Percentiles rank a stretch among this genome's conserved stretches.
Conservation (phyloP, 306 rosid genomes). For the Cajanus cajan region DNA sequence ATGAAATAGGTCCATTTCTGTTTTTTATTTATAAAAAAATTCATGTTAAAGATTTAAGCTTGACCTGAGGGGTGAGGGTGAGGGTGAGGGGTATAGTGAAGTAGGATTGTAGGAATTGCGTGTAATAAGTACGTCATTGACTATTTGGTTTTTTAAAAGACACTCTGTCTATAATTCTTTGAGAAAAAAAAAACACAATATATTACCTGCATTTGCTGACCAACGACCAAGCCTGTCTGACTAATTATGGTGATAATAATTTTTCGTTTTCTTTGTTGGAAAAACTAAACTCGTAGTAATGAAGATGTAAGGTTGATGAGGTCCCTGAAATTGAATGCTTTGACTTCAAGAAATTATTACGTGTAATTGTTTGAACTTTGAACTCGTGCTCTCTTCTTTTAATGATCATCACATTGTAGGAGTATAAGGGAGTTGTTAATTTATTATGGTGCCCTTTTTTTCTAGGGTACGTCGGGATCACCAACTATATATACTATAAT, state of each 20-base stretch:
- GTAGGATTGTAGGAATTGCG: not conserved
- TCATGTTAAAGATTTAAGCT: not conserved
- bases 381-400: constrained; percentile 18
- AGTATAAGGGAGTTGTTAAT: not conserved
- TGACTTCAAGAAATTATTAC: constrained; percentile 9
- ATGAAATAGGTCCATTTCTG: constrained; percentile 21
- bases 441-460: constrained; percentile 9
- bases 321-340: constrained; percentile 26
- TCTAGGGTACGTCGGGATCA: not conserved
- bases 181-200: constrained; percentile 28
- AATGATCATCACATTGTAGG: not conserved
- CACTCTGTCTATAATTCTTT: constrained; percentile 13
- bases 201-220: constrained; percentile 57
- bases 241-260: not conserved
- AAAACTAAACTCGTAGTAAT: not conserved
- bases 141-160: not conserved
- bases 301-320: constrained; percentile 12
- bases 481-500: not conserved
- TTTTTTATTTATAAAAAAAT: not conserved
- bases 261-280: not conserved
- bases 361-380: constrained; percentile 29
- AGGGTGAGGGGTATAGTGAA: constrained; percentile 25
- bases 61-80: constrained; percentile 30
- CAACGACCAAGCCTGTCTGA: constrained; percentile 36
- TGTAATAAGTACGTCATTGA: constrained; percentile 24